These are phyloP conservation scores for Brassica juncea DNA, from an alignment of 345 rosid genomes.

Conservation along the genomic window DNA sequence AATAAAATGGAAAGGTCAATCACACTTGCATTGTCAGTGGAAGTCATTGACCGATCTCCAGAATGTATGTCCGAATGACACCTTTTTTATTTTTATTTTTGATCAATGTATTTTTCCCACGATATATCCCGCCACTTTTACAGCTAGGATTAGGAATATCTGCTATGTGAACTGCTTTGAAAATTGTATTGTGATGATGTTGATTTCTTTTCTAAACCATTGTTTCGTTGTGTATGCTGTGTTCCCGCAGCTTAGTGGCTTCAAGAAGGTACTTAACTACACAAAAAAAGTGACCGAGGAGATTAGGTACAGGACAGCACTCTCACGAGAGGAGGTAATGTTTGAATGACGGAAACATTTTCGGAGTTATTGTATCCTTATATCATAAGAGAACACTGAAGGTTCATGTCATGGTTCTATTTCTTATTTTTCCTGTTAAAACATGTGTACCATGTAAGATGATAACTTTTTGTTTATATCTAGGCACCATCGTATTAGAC, in stretches of 20 bases:
- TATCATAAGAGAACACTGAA: background rate
- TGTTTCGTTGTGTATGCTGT: conserved; percentile 8
- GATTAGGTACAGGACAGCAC: conserved; percentile 64
- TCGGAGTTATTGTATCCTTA: background rate
- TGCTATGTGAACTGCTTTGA: background rate
- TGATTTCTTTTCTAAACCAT: conserved; percentile 11
- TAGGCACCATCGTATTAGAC: conserved; percentile 17
- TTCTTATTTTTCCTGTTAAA: conserved; percentile 17
- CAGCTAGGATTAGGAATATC: conserved; percentile 8
- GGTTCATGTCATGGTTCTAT: conserved; percentile 19
- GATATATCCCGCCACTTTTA: background rate
- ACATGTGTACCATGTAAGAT: conserved; percentile 19
- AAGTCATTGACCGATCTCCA: conserved; percentile 78
- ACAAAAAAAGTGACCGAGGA: conserved; percentile 90
- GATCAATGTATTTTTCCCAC: conserved; percentile 12
- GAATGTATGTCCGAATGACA: conserved; percentile 57
- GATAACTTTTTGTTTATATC: background rate
- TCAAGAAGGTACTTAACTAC: conserved; percentile 93
- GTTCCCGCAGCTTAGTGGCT: conserved; percentile 85
- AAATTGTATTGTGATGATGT: background rate
- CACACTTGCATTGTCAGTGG: conserved; percentile 99
- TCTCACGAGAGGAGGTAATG: conserved; percentile 95
- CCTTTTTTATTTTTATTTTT: background rate
- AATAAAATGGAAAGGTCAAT: conserved; percentile 99
- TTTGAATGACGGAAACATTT: conserved; percentile 19